Evolutionary conservation across 2,329 filamentous ascomycete species (phyloP), one percentile per base, ranked within the genome.

Genomic region (Aspergillus brasiliensis): DNA sequence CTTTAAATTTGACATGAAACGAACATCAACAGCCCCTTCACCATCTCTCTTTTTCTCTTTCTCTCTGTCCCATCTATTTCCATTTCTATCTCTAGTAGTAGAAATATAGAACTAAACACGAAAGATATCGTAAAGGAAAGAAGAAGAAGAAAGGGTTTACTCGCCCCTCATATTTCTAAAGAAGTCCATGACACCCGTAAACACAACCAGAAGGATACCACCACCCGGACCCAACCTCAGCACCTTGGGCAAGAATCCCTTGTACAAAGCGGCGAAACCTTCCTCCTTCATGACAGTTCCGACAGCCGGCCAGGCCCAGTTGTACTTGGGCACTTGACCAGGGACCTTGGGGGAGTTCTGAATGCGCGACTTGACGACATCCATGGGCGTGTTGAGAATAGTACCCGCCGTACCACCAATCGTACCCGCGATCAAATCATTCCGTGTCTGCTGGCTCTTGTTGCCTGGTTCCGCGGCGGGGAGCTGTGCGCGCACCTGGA

Each of bases 321-420:
- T 97, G 83, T 99, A 99, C 85, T 99, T 99, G 73, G 91, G 91
- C 21, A 87, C 80, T 56, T 86, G 83, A 5, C 95, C 95, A n/a
- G 90, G 77, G 40, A 96, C 81, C 83, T 91, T 94, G 67, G 91
- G 84, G 58, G 87, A 92, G 81, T 99, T 99, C 80, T 99, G 95
- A 68, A 99, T 99, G 65, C 95, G 89, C 67, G 91, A 96, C 86
- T 99, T 99, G 81, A 98, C 93, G 19, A 98, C 94, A 73, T 98
- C 93, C 87, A 97, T 88, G 59, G 93, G 92, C 2, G 94, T 98
- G 83, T 99, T 99, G 65, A 98, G 75, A 42, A 97, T 85, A 2
- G 94, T 99, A 76, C 95, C 94, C 55, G 89, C 83, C 5, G 93
- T 98, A 62, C 95, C 95, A 79, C 95, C 95, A 65, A 97, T 79